These are phyloP conservation scores for Rhynchospora tenuis DNA, from an alignment of 176 grass and related monocot genomes.

Conservation along the genomic window DNA sequence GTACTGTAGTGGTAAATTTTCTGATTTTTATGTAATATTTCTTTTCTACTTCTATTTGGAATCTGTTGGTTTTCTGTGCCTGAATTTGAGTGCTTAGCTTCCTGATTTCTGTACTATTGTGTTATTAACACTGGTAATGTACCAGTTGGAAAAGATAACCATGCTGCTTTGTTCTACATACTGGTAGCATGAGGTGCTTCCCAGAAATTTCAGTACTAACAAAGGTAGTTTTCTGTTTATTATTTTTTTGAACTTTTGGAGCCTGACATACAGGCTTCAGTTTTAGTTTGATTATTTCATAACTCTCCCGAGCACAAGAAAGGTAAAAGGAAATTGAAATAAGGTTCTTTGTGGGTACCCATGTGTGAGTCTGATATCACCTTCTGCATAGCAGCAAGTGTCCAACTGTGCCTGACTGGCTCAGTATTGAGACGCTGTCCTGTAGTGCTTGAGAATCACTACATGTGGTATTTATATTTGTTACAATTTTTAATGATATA, in stretches of 20 bases:
- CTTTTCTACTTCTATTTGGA: slow-evolving; percentile 13
- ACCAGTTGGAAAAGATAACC: not conserved
- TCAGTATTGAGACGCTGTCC: not conserved
- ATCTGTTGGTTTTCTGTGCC: not conserved
- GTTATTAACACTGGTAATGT: not conserved
- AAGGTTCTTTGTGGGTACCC: not conserved
- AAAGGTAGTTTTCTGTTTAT: not conserved
- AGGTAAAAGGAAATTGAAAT: not conserved
- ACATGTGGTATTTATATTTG: not conserved
- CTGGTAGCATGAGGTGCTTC: not conserved
- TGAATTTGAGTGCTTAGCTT: not conserved
- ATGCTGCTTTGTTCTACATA: not conserved
- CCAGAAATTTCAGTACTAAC: not conserved
- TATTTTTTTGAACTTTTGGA: not conserved
- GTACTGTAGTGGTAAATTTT: slow-evolving; percentile 85
- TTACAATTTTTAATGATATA: not conserved
- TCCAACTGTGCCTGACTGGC: not conserved
- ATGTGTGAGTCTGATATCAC: not conserved
- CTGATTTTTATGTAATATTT: not conserved
- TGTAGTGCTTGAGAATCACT: not conserved
- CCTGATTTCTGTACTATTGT: not conserved
- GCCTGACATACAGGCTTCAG: not conserved
- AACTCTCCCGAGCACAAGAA: not conserved
- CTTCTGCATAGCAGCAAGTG: not conserved
- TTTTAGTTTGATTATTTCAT: not conserved